Evolutionary conservation across 2,329 filamentous ascomycete species (phyloP).

Genomic region (Fusarium globosum): DNA sequence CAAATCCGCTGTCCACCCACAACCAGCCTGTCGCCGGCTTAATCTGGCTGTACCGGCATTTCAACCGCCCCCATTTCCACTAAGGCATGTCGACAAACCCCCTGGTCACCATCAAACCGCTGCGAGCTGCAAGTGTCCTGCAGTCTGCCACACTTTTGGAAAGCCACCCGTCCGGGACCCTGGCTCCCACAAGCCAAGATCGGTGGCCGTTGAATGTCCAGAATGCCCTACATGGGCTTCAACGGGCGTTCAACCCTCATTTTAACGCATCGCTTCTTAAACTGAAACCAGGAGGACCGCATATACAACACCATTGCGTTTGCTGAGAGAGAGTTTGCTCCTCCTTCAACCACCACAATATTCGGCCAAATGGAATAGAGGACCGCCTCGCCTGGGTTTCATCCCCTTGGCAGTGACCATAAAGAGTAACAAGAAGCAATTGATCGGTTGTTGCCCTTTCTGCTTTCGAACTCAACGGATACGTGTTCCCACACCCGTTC

Average conservation of each 20-base stretch:
- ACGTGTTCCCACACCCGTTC: conserved; percentile 18
- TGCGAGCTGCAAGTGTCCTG: conserved; percentile 29
- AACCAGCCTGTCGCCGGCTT: conserved; percentile 34
- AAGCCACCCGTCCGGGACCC: conserved; percentile 23
- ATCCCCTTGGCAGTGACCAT: conserved; percentile 10
- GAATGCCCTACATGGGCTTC: conserved; percentile 25
- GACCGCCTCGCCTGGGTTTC: conserved; percentile 35
- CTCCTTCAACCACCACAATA: conserved; percentile 24
- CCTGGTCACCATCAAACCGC: conserved; percentile 25
- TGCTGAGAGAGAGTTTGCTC: conserved; percentile 20
- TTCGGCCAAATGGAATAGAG: conserved; percentile 24
- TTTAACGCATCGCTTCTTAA: conserved; percentile 27
- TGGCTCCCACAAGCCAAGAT: conserved; percentile 27
- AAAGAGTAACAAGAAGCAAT: conserved; percentile 4
- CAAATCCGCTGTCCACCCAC: conserved; percentile 5
- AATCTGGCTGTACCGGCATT: conserved; percentile 34
- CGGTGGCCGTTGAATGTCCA: conserved; percentile 28
- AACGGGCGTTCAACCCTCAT: conserved; percentile 25
- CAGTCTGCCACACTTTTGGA: conserved; percentile 28
- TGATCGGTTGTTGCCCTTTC: conserved; percentile 9
- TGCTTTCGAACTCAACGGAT: conserved; percentile 14
- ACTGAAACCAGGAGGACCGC: conserved; percentile 24
- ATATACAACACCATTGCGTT: conserved; percentile 6
- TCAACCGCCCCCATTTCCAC: conserved; percentile 23
- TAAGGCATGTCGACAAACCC: conserved; percentile 15